Base-by-base conservation (phyloP, 208 protist species). In the Acanthamoeba castellanii region DNA sequence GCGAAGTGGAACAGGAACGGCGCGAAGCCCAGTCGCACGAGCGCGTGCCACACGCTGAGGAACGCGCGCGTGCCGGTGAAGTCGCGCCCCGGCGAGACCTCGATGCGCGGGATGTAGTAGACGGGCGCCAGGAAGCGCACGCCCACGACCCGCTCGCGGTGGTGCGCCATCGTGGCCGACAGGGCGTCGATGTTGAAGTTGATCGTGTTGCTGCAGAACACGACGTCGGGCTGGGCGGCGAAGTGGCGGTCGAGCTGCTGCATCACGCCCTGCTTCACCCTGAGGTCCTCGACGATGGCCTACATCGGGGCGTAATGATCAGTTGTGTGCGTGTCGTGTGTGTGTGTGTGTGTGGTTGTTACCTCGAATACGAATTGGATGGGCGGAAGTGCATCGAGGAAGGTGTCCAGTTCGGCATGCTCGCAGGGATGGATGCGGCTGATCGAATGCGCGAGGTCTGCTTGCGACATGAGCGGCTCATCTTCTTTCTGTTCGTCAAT, bases 151-250 rank as follows among this genome's bases (percentile, higher is more conserved):
- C 42, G 14, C 72, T 7, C 72, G 11, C 42, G 37, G 72, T 81
- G 30, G 30, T 81, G 30, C 72, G 47, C 37, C 72, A 81, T 81
- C 7, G 30, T 50, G 18, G 42, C 37, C 11, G 72, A 50, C 34
- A 81, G 6, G n/a, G 30, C 14, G 72, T 81, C 72, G 72, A 81
- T 81, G 72, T n/a, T 81, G 72, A 81, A 81, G 72, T 81, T 81
- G 37, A 81, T 81, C 4, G 72, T 52, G 72, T 81, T 81, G 42
- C 72, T 81, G 72, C 72, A 81, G 34, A 81, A 81, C 7, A 81
- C 42, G 42, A 81, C 42, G 5, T 81, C 72, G 37, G 72, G 42
- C 16, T 47, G 30, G 34, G 2, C 22, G 72, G 72, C 72, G 30
- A 81, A 81, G 14, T 50, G 72, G 20, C 34, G 72, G 27, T 42